phyloP scores from a whole-genome alignment of 306 rosid species.

The Chamaecrista fasciculata region DNA sequence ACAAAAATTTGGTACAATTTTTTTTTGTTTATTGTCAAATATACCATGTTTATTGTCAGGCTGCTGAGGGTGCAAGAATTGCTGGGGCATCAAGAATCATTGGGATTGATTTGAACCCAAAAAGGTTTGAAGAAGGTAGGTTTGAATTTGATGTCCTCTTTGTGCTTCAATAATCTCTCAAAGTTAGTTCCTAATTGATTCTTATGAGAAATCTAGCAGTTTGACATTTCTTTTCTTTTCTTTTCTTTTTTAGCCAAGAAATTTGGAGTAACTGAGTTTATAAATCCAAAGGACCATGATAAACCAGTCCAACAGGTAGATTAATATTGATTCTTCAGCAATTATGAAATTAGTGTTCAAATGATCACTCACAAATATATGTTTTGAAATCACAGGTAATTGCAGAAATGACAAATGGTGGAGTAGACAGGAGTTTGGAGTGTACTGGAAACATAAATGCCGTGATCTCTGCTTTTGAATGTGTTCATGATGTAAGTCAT shows the following conservation, averaged over 20 bases:
- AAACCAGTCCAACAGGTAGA: conserved; percentile 81
- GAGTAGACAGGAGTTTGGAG: conserved; percentile 53
- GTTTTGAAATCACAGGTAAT: conserved; percentile 33
- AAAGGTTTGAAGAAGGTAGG: conserved; percentile 76
- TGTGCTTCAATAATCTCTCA: too few relatives aligned
- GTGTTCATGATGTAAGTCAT: conserved; percentile 51
- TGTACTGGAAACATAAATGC: conserved; percentile 47
- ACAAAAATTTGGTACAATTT: too few relatives aligned
- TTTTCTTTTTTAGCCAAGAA: conserved; percentile 61
- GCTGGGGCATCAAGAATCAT: conserved; percentile 76
- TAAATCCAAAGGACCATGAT: conserved; percentile 81
- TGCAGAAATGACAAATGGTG: conserved; percentile 52
- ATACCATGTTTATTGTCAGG: conserved; percentile 39
- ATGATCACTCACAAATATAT: not conserved
- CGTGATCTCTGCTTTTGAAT: conserved; percentile 58
- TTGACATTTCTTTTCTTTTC: conserved; percentile 1
- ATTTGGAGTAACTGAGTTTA: conserved; percentile 77
- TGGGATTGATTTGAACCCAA: conserved; percentile 71
- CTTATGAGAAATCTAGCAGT: too few relatives aligned
- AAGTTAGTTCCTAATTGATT: too few relatives aligned
- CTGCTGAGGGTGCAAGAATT: conserved; percentile 88
- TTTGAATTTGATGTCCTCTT: not conserved
- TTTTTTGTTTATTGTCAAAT: too few relatives aligned
- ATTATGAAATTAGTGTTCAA: not conserved
- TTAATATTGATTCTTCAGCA: not conserved